Conservation (phyloP, 208 protist genomes). For the Tritrichomonas foetus region DNA sequence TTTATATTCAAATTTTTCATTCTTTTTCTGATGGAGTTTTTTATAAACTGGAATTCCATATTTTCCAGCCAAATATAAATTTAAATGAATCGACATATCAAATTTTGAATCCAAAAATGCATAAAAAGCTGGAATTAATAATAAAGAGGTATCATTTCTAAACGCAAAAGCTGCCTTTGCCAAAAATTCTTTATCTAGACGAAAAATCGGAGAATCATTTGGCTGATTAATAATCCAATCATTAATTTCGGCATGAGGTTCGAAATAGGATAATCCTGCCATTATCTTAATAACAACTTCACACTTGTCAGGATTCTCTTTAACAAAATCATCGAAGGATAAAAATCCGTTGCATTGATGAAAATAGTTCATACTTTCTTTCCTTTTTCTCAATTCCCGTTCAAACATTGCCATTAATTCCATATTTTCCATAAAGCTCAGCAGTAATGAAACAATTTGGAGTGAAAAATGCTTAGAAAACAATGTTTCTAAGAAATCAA, state of each 20-base stretch:
- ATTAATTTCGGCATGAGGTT: background rate
- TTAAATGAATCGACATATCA: background rate
- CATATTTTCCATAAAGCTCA: background rate
- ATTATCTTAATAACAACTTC: background rate
- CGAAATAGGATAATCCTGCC: background rate
- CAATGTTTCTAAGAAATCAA: background rate
- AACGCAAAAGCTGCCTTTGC: background rate
- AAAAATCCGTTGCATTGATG: background rate
- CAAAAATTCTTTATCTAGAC: background rate
- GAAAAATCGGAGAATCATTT: background rate
- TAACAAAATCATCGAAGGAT: background rate
- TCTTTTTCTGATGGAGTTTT: background rate
- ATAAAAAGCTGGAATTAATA: background rate
- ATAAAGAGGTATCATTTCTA: background rate
- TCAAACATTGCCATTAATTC: background rate
- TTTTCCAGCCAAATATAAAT: conserved; percentile 1
- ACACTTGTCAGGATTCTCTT: background rate
- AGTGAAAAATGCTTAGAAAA: background rate
- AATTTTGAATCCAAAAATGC: background rate
- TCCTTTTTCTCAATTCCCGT: background rate
- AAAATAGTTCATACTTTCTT: background rate
- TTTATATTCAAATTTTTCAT: background rate
- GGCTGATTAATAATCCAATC: background rate
- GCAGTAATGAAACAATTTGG: background rate
- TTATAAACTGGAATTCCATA: background rate